Evolutionary conservation across 2,329 filamentous ascomycete genomes (phyloP), one percentile per base, ranked within the genome.

Genomic region (Cadophora sp.): DNA sequence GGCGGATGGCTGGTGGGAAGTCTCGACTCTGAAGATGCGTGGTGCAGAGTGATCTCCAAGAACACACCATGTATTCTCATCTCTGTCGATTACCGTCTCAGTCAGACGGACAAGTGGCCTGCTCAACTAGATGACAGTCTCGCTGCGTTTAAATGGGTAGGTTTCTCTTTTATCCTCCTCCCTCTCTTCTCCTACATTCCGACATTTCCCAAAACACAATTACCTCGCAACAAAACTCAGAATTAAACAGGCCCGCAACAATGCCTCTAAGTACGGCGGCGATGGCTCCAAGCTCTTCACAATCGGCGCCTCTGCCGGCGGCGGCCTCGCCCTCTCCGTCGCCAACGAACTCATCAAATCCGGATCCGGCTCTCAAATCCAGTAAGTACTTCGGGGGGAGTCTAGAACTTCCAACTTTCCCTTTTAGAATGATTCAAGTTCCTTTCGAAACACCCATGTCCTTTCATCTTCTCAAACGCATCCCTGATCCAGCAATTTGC

Each of bases 1-100:
- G 79, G 79, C 33, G 78, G 79, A 1, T 80, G 70, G 62, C 71
- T 77, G 56, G 72, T 72, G 7, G 79, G 79, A 18, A 74, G 77
- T 69, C 70, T 80, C 33, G 74, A 79, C 63, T 72, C 73, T 11
- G 78, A 80, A 70, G 77, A 80, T 66, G 70, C 72, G 6, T 72
- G 76, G 66, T 79, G 78, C 67, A 70, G 77, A 33, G 68, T 72
- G 20, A 68, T 80, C 27, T 71, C 76, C 36, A 72, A 74, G 24
- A 62, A 70, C 47, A 73, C 73, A 1, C 73, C 76, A 14, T 77
- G 74, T 58, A 69, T 79, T 53, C 69, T 80, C 41, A 73, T 80
- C 47, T 75, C 74, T 11, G 74, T 80, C 36, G 74, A 76, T 27
- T 80, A 80, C 66, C 74, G 75, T 14, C 65, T 74, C 20, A 66